A percentile compares a stretch with the other conserved stretches of the same genome.
phyloP scores from a whole-genome alignment of 2,329 filamentous ascomycete genomes.

The Fusarium tjaetaba region DNA sequence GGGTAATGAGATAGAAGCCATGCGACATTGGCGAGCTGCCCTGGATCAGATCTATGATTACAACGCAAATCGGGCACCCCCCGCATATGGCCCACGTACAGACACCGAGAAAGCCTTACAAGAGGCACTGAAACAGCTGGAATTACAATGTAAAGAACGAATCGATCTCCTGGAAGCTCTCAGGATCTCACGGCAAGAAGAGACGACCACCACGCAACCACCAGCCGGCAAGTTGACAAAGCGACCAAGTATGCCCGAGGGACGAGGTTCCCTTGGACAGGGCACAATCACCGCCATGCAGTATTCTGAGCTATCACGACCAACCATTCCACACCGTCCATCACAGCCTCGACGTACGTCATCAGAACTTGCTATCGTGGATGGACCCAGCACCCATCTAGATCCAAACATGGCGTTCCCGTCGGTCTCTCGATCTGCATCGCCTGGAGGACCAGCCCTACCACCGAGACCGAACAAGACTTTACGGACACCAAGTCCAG shows the following conservation, averaged over 20 bases:
- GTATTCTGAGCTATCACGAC: slow-evolving; percentile 84
- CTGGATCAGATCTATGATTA: slow-evolving; percentile 90
- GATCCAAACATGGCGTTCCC: slow-evolving; percentile 18
- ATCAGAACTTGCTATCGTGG: slow-evolving; percentile 58
- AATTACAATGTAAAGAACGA: slow-evolving; percentile 91
- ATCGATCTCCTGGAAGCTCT: slow-evolving; percentile 89
- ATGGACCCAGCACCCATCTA: slow-evolving; percentile 42
- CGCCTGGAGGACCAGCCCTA: slow-evolving; percentile 44
- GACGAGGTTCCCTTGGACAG: slow-evolving; percentile 76
- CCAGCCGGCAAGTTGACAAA: slow-evolving; percentile 38
- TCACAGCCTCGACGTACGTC: slow-evolving; percentile 64
- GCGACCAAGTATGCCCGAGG: slow-evolving; percentile 34
- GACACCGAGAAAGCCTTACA: slow-evolving; percentile 87
- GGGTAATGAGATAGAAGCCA: slow-evolving; percentile 91
- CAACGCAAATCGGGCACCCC: slow-evolving; percentile 77
- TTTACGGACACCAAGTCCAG: slow-evolving; percentile 65
- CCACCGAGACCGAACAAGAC: slow-evolving; percentile 50
- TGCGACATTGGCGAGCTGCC: slow-evolving; percentile 88
- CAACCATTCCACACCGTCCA: slow-evolving; percentile 66
- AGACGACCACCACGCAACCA: slow-evolving; percentile 24
- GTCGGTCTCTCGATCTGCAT: slow-evolving; percentile 44
- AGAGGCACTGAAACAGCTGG: slow-evolving; percentile 83
- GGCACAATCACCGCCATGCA: slow-evolving; percentile 84
- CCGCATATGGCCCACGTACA: slow-evolving; percentile 74
- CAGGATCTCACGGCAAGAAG: slow-evolving; percentile 67